Base-by-base conservation (phyloP, 441 rosid genomes). In the Flueggea neowawraea region DNA sequence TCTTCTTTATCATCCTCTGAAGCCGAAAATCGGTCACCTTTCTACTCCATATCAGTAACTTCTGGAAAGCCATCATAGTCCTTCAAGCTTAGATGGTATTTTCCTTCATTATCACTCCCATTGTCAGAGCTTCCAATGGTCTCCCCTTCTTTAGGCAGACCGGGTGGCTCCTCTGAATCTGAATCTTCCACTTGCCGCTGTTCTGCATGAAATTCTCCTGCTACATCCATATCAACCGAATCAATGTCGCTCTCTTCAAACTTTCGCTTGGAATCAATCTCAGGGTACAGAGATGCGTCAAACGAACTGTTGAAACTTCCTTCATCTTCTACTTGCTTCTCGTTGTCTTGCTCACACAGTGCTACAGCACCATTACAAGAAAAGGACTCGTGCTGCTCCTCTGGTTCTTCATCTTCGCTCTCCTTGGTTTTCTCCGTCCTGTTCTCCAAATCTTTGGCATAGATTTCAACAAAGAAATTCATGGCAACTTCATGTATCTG, bases 21-120 rank as follows among this genome's bases (percentile, higher is more conserved):
- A 55, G 57, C 47, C 22, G 75, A 69, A 53, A 49, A 52, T 14
- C 28, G 66, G 12, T 66, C 74, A 39, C 68, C 85, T 33, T 77
- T 82, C 89, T 82, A 80, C 56, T 81, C 89, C 81, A 77, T 79
- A 57, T 67, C 82, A 39, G 66, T 63, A 60, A 57, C 67, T 54
- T 80, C 75, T 52, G 69, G 71, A 52, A 17, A 33, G 58, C 48
- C 22, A n/a, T 64, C 70, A 16, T 62, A 60, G 32, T 41, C 71
- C 58, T 77, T 60, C 16, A 43, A 52, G 62, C 60, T 75, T 60
- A 57, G 64, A 12, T 47, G 13, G 45, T 58, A 44, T 64, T 71
- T 66, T 11, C 45, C 66, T 65, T 74, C 71, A 39, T 41, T 55
- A 31, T 22, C 66, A 41, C 65, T 64, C 55, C 67, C 52, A 12